phyloP scores from a whole-genome alignment of 2,329 filamentous ascomycete genomes.

The Colletotrichum limetticola region DNA sequence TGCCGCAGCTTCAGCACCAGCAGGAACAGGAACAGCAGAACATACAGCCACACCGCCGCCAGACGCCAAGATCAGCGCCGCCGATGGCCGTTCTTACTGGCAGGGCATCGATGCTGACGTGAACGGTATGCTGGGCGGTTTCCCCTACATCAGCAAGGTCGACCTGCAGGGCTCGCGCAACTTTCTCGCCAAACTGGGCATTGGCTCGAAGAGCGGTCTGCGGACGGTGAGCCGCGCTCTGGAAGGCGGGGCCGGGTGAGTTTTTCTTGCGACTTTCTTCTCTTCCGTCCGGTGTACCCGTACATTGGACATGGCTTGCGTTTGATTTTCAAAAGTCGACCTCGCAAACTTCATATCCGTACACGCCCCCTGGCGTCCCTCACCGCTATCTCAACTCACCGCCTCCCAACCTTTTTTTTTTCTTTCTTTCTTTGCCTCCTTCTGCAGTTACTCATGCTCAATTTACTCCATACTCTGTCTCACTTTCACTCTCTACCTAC shows the following conservation, averaged over 20 bases:
- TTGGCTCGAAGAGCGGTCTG: conserved; percentile 48
- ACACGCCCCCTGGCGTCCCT: conserved; percentile 9
- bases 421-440: neutral
- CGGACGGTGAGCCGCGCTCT: conserved; percentile 43
- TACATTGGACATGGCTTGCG: conserved; percentile 8
- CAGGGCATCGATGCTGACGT: conserved; percentile 54
- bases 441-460: neutral
- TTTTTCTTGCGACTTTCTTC: conserved; percentile 9
- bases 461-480: conserved; percentile 14
- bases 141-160: conserved; percentile 70
- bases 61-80: conserved; percentile 48
- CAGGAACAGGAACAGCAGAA: neutral
- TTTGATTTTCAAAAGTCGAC: conserved; percentile 9
- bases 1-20: conserved; percentile 10
- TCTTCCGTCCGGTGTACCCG: conserved; percentile 3
- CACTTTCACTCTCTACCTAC: conserved; percentile 23
- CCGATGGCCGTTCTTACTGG: conserved; percentile 59
- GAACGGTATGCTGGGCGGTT: conserved; percentile 85
- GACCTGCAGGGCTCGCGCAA: conserved; percentile 76
- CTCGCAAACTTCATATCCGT: conserved; percentile 4
- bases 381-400: conserved; percentile 28
- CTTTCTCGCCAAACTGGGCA: conserved; percentile 75
- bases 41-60: conserved; percentile 35
- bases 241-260: conserved; percentile 54
- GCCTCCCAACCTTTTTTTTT: conserved; percentile 8